Evolutionary conservation across 2,329 filamentous ascomycete genomes (phyloP).

Genomic region (Sclerotinia glacialis): DNA sequence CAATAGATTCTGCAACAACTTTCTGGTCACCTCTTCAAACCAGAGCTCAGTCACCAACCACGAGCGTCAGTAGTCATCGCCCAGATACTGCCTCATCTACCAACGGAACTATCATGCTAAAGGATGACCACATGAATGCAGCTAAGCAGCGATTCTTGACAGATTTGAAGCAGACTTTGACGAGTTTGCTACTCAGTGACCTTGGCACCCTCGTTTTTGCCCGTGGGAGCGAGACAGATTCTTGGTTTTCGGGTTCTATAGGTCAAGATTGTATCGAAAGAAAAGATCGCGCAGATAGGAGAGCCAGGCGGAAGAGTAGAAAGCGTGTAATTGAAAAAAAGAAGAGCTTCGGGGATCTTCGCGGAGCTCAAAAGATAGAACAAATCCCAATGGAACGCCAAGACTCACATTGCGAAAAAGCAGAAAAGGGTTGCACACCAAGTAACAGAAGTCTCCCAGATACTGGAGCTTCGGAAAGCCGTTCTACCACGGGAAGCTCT

Average conservation of each 20-base stretch:
- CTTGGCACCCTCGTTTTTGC: conserved; percentile 80
- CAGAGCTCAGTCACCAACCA: conserved; percentile 59
- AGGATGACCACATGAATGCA: conserved; percentile 53
- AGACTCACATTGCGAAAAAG: conserved; percentile 29
- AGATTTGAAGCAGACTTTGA: conserved; percentile 75
- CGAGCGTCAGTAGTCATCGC: conserved; percentile 59
- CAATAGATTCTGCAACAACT: conserved; percentile 72
- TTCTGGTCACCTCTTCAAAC: conserved; percentile 88
- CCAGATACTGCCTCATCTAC: conserved; percentile 66
- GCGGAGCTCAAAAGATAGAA: conserved; percentile 47
- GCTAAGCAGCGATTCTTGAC: conserved; percentile 77
- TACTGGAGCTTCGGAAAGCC: conserved; percentile 28
- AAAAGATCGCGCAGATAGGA: conserved; percentile 47
- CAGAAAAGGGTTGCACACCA: conserved; percentile 32
- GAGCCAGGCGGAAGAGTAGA: conserved; percentile 46
- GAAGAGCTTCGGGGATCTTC: conserved; percentile 65
- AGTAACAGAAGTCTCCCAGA: conserved; percentile 30
- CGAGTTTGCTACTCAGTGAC: conserved; percentile 83
- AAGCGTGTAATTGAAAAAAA: conserved; percentile 58
- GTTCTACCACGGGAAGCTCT: conserved; percentile 35
- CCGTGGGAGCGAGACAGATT: conserved; percentile 85
- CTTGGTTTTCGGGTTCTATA: conserved; percentile 69
- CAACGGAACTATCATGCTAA: conserved; percentile 62
- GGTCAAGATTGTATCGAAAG: conserved; percentile 64
- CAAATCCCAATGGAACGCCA: conserved; percentile 31